Percentiles rank a stretch among this genome's conserved stretches.
Evolutionary conservation across 2,329 filamentous ascomycete species (phyloP).

Genomic region (Talaromyces atroroseus): DNA sequence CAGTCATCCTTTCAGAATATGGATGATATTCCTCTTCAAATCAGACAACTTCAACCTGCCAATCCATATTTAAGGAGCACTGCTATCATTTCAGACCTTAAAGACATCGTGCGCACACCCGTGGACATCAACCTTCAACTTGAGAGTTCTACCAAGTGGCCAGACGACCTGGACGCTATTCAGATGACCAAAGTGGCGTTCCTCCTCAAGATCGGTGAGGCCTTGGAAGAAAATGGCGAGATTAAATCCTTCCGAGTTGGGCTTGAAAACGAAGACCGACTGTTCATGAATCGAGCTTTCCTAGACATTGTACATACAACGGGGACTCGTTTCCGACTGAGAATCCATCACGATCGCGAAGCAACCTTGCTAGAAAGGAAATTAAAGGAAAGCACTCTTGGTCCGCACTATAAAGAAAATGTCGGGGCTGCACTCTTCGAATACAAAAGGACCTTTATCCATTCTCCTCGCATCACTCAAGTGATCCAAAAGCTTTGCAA

Average conservation of each 20-base stretch:
- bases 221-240: conserved; percentile 60
- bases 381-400: conserved; percentile 65
- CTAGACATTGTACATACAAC: conserved; percentile 72
- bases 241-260: conserved; percentile 66
- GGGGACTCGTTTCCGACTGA: conserved; percentile 71
- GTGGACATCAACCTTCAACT: conserved; percentile 84
- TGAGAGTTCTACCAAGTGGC: conserved; percentile 89
- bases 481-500: conserved; percentile 75
- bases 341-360: conserved; percentile 86
- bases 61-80: conserved; percentile 69
- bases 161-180: conserved; percentile 82
- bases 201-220: conserved; percentile 64
- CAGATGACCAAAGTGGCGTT: conserved; percentile 94
- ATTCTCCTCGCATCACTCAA: conserved; percentile 73
- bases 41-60: conserved; percentile 71
- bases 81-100: conserved; percentile 34
- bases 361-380: conserved; percentile 72
- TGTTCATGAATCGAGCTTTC: conserved; percentile 70
- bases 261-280: conserved; percentile 66
- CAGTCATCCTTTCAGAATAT: conserved; percentile 72
- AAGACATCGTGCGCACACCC: conserved; percentile 38
- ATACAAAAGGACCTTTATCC: conserved; percentile 66
- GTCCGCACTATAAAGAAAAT: conserved; percentile 61
- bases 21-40: conserved; percentile 78
- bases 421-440: conserved; percentile 63